Evolutionary conservation across 2,329 filamentous ascomycete genomes (phyloP).

Genomic region (Magnaporthiopsis poae): DNA sequence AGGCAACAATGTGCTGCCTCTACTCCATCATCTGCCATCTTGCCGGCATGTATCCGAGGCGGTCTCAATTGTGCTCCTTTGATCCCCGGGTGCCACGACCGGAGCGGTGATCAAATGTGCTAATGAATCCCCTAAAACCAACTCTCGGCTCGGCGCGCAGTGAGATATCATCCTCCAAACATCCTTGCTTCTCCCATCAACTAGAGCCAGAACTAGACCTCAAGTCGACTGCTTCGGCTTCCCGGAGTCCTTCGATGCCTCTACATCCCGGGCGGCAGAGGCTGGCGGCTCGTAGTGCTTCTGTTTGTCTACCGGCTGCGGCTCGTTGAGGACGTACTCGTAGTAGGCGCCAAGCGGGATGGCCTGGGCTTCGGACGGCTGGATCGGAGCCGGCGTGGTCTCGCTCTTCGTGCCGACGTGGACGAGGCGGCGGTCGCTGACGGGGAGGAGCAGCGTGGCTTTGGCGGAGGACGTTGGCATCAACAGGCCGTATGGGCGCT

Average conservation of each 20-base stretch:
- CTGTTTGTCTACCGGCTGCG: constrained; percentile 5
- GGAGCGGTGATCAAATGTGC: too few relatives aligned
- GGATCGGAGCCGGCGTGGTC: constrained; percentile 4
- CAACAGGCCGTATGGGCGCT: neutral
- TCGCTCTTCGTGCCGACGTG: constrained; percentile 4
- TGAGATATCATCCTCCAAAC: neutral
- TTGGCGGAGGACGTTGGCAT: neutral
- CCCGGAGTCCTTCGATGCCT: neutral
- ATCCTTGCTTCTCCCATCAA: neutral
- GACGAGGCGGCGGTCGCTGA: neutral
- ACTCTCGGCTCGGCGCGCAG: too few relatives aligned
- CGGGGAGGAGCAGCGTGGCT: neutral
- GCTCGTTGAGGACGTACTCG: constrained; percentile 7
- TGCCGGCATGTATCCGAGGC: too few relatives aligned
- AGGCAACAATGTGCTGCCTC: neutral
- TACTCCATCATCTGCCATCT: neutral
- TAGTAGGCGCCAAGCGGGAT: constrained; percentile 7
- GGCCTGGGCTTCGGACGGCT: constrained; percentile 3
- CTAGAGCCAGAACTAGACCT: neutral
- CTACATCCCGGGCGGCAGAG: neutral
- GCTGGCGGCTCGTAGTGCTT: constrained; percentile 6
- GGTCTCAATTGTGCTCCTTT: too few relatives aligned
- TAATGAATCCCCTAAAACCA: too few relatives aligned
- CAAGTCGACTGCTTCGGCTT: neutral
- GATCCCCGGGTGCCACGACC: too few relatives aligned